These are phyloP conservation scores for Aspergillus sp. DNA, from an alignment of 2,329 filamentous ascomycete species.

Conservation along the genomic window DNA sequence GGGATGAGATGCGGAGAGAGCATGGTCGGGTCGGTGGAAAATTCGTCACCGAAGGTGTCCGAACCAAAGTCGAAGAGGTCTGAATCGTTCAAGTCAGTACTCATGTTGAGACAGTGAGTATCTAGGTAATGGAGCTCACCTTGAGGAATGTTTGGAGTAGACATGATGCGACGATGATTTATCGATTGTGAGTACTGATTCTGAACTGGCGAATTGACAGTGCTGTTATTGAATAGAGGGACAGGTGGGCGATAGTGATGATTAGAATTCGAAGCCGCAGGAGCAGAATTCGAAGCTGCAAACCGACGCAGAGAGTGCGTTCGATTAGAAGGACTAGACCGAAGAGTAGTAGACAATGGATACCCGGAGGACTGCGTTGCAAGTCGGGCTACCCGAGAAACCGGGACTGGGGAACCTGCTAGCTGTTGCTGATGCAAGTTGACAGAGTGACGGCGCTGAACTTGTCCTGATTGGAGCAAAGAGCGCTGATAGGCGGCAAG, in stretches of 20 bases:
- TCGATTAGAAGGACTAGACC: constrained; percentile 35
- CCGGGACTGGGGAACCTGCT: constrained; percentile 36
- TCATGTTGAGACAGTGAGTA: constrained; percentile 4
- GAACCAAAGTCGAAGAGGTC: constrained; percentile 32
- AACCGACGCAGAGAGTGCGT: constrained; percentile 33
- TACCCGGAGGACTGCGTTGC: constrained; percentile 39
- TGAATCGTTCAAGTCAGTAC: constrained; percentile 19
- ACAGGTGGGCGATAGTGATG: constrained; percentile 39
- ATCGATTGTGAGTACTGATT: constrained; percentile 28
- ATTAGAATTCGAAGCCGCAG: constrained; percentile 40
- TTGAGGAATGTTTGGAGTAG: constrained; percentile 38
- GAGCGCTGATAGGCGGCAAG: constrained; percentile 31
- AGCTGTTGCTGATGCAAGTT: constrained; percentile 35
- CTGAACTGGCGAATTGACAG: constrained; percentile 27
- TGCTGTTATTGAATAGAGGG: constrained; percentile 38
- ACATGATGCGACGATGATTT: constrained; percentile 40
- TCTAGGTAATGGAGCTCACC: constrained; percentile 24
- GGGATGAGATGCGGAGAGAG: constrained; percentile 25
- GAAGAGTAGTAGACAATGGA: constrained; percentile 39
- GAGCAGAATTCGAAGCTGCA: constrained; percentile 28
- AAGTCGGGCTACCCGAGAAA: constrained; percentile 42
- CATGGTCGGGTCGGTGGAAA: constrained; percentile 26
- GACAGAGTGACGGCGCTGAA: constrained; percentile 37
- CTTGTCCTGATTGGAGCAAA: constrained; percentile 34
- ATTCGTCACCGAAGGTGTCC: constrained; percentile 25